phyloP scores from a whole-genome alignment of 2,329 filamentous ascomycete genomes.

The Alternaria gansuensis region DNA sequence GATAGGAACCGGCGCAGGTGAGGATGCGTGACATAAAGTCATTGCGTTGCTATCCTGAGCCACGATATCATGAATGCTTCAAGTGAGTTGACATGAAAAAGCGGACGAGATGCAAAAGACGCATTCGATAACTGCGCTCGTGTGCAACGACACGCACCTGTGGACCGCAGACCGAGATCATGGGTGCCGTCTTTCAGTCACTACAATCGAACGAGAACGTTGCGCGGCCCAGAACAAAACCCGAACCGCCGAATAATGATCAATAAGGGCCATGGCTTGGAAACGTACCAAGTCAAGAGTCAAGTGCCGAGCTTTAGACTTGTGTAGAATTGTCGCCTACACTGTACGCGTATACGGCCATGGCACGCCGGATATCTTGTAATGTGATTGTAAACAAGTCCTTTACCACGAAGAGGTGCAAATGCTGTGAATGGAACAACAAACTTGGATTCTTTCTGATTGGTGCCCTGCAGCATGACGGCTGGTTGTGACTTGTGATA shows the following conservation, averaged over 20 bases:
- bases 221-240: neutral
- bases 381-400: neutral
- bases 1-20: conserved; percentile 49
- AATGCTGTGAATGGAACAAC: neutral
- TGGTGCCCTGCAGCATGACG: neutral
- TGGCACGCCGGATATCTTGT: neutral
- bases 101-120: neutral
- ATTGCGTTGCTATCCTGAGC: neutral
- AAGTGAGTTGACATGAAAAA: neutral
- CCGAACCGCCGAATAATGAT: neutral
- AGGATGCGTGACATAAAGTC: conserved; percentile 12
- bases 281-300: neutral
- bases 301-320: neutral
- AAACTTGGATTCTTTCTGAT: neutral
- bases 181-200: neutral
- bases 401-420: neutral
- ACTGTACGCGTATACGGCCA: neutral
- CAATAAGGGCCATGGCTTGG: neutral
- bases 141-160: neutral
- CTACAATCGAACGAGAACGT: neutral
- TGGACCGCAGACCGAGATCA: neutral
- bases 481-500: neutral
- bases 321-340: neutral
- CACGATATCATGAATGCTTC: conserved; percentile 1
- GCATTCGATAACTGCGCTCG: neutral